Evolutionary conservation across 176 grass and related monocot species (phyloP).

Genomic region (Canna indica): DNA sequence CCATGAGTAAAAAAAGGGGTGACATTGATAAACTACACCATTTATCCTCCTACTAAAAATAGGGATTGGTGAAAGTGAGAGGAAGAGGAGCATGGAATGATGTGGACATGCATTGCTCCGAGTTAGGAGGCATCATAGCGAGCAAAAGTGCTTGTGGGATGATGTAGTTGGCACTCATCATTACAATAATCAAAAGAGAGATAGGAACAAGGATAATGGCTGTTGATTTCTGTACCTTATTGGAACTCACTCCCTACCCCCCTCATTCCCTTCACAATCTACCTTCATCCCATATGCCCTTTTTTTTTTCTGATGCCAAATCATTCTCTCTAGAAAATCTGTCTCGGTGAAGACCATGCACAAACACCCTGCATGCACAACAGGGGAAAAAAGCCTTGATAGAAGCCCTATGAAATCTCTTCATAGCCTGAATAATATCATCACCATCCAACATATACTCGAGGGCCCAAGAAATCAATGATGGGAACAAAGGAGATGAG

Average conservation of each 20-base stretch:
- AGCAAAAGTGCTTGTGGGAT: background rate
- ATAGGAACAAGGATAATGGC: background rate
- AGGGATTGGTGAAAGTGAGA: background rate
- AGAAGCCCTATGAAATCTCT: conserved; percentile 3
- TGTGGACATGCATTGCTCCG: conserved; percentile 4
- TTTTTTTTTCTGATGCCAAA: conserved; percentile 11
- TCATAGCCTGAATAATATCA: conserved; percentile 1
- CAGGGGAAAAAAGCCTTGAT: conserved; percentile 10
- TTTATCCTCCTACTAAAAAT: background rate
- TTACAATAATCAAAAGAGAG: conserved; percentile 24
- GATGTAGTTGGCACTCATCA: conserved; percentile 12
- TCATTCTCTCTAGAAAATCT: conserved; percentile 18
- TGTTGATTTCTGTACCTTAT: background rate
- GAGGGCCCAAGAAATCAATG: conserved; percentile 13
- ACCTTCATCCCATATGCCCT: background rate
- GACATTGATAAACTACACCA: conserved; percentile 1
- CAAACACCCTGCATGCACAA: conserved; percentile 11
- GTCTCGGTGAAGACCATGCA: conserved; percentile 17
- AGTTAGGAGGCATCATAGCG: background rate
- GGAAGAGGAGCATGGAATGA: background rate
- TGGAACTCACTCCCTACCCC: background rate
- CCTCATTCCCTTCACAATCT: background rate
- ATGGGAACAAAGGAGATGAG: background rate
- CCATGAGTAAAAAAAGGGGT: background rate
- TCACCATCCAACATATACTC: conserved; percentile 1